A percentile compares a stretch with the other conserved stretches of the same genome.
These are phyloP conservation scores for Coniophora puteana DNA, from an alignment of 1,284 basidiomycete genomes.

Conservation along the genomic window DNA sequence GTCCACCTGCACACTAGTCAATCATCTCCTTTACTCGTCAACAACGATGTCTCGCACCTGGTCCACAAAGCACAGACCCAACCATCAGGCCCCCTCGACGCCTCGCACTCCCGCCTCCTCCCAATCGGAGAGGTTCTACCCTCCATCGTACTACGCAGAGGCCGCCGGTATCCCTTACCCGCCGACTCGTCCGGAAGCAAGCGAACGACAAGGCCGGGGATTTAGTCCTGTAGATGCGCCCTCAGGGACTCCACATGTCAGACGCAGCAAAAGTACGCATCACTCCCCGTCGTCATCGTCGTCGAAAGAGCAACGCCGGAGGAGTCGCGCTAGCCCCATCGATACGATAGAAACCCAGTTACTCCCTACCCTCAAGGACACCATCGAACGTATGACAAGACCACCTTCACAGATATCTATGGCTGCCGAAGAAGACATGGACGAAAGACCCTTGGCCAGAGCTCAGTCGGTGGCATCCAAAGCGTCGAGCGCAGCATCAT, in stretches of 20 bases:
- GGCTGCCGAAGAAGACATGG: too few species aligned
- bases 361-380: conserved; percentile 64
- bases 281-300: conserved; percentile 15
- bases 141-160: conserved; percentile 64
- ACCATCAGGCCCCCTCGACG: conserved; percentile 29
- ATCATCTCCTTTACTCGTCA: too few species aligned
- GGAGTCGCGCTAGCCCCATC: conserved; percentile 46
- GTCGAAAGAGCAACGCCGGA: conserved; percentile 25
- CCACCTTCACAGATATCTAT: conserved; percentile 35
- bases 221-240: conserved; percentile 2
- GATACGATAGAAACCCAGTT: conserved; percentile 59
- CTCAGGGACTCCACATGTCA: conserved; percentile 5
- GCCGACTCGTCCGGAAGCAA: conserved; percentile 7
- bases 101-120: conserved; percentile 21
- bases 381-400: conserved; percentile 66
- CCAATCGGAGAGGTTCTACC: conserved; percentile 40
- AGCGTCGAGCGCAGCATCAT: conserved; percentile 16
- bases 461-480: conserved; percentile 1
- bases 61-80: conserved; percentile 13
- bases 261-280: conserved; percentile 12
- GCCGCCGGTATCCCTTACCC: conserved; percentile 43
- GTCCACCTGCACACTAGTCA: too few species aligned
- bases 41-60: conserved; percentile 18
- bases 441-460: conserved; percentile 9
- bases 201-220: conserved; percentile 17